Conservation (phyloP, 345 rosid species). For the Acer negundo region DNA sequence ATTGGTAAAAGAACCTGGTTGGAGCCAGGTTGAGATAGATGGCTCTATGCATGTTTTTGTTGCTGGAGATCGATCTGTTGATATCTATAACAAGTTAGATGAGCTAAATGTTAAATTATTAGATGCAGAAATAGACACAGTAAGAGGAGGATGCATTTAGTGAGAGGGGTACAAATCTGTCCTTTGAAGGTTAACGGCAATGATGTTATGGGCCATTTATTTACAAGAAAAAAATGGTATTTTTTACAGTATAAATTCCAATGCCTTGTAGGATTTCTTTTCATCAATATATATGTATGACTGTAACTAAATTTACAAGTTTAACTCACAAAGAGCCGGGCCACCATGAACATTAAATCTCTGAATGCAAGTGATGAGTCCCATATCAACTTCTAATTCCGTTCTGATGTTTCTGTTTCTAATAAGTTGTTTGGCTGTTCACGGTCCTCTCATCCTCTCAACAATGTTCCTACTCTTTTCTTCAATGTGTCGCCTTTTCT, state of each 20-base stretch:
- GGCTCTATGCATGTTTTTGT: slow-evolving; percentile 21
- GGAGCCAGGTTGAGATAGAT: slow-evolving; percentile 29
- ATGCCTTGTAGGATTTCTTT: neutral
- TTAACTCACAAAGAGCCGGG: neutral
- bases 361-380: slow-evolving; percentile 1
- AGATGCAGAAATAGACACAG: slow-evolving; percentile 19
- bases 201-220: neutral
- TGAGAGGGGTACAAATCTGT: slow-evolving; percentile 12
- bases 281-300: neutral
- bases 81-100: slow-evolving; percentile 16
- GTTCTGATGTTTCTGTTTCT: neutral
- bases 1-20: slow-evolving; percentile 26
- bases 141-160: slow-evolving; percentile 1
- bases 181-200: no score
- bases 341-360: neutral
- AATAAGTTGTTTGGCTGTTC: slow-evolving; percentile 13
- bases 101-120: slow-evolving; percentile 19
- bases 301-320: neutral
- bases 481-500: slow-evolving; percentile 83
- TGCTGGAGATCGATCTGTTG: slow-evolving; percentile 27
- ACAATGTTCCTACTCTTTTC: slow-evolving; percentile 74
- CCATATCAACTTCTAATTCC: neutral
- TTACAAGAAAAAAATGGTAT: slow-evolving; percentile 2
- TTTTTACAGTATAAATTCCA: neutral
- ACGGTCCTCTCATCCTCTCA: slow-evolving; percentile 83